Conservation (phyloP, 768 basidiomycete species). For the Leccinum broughii region DNA sequence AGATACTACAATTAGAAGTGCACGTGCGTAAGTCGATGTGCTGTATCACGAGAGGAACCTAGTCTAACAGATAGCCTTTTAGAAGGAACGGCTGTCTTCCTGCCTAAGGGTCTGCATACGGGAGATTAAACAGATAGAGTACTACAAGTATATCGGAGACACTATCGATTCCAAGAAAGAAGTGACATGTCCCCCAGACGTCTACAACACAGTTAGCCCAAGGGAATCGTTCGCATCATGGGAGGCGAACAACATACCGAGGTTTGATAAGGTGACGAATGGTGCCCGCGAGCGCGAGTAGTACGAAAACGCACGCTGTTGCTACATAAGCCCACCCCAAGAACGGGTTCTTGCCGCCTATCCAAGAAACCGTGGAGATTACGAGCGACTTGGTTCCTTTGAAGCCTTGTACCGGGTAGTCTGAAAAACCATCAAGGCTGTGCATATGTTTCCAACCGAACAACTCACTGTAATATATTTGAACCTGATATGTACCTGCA, state of each 20-base stretch:
- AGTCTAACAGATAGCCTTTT: slow-evolving; percentile 7
- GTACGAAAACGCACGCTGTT: slow-evolving; percentile 81
- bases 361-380: slow-evolving; percentile 97
- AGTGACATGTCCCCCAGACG: slow-evolving; percentile 86
- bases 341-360: slow-evolving; percentile 98
- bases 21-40: slow-evolving; percentile 9
- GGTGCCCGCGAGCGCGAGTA: slow-evolving; percentile 86
- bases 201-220: slow-evolving; percentile 38
- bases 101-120: too few relatives aligned
- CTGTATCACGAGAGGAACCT: slow-evolving; percentile 24
- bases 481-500: slow-evolving; percentile 74
- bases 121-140: slow-evolving; percentile 16
- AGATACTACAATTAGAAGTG: slow-evolving; percentile 27
- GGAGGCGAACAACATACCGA: slow-evolving; percentile 49
- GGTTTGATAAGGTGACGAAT: slow-evolving; percentile 91
- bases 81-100: too few relatives aligned
- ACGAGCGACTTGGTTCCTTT: slow-evolving; percentile 96
- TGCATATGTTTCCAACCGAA: background rate
- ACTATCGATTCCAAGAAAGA: slow-evolving; percentile 76
- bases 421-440: slow-evolving; percentile 42
- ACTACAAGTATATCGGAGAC: slow-evolving; percentile 7
- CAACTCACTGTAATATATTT: slow-evolving; percentile 71
- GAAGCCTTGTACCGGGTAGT: slow-evolving; percentile 90
- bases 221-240: background rate
- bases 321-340: slow-evolving; percentile 98